These are phyloP conservation scores for Aspergillus sp. DNA, from an alignment of 2,329 filamentous ascomycete species.

Conservation along the genomic window DNA sequence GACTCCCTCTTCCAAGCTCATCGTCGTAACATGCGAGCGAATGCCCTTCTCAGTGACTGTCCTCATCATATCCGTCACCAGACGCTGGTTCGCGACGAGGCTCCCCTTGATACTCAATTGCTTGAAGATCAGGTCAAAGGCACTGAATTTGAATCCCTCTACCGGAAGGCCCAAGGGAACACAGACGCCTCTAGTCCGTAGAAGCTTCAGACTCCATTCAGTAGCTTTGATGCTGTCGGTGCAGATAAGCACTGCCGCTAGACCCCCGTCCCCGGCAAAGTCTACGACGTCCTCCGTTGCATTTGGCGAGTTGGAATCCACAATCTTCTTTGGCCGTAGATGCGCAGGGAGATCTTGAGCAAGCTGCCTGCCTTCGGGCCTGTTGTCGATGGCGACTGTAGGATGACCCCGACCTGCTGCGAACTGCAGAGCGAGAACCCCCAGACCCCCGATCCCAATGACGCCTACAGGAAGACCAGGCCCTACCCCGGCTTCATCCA, in stretches of 20 bases:
- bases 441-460: conserved; percentile 14
- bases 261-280: neutral
- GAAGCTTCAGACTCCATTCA: conserved; percentile 8
- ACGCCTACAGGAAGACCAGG: conserved; percentile 4
- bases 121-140: conserved; percentile 7
- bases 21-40: neutral
- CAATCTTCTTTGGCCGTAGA: neutral
- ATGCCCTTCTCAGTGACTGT: neutral
- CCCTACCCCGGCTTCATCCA: neutral
- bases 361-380: conserved; percentile 2
- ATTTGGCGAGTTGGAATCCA: neutral
- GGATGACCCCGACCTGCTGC: conserved; percentile 9
- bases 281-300: neutral
- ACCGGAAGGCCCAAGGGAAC: conserved; percentile 9
- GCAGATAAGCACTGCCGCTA: conserved; percentile 11
- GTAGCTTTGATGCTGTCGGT: conserved; percentile 7
- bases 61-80: conserved; percentile 12
- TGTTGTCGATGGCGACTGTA: conserved; percentile 14
- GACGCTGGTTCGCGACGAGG: conserved; percentile 2
- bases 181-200: conserved; percentile 3
- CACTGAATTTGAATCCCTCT: conserved; percentile 11
- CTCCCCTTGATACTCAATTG: conserved; percentile 9
- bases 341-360: neutral
- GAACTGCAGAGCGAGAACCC: conserved; percentile 15
- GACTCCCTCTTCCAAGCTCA: neutral